A percentile compares a stretch with the other conserved stretches of the same genome.
These are phyloP conservation scores for Uronychia setigera DNA, from an alignment of 73 alveolate species.

Conservation along the genomic window DNA sequence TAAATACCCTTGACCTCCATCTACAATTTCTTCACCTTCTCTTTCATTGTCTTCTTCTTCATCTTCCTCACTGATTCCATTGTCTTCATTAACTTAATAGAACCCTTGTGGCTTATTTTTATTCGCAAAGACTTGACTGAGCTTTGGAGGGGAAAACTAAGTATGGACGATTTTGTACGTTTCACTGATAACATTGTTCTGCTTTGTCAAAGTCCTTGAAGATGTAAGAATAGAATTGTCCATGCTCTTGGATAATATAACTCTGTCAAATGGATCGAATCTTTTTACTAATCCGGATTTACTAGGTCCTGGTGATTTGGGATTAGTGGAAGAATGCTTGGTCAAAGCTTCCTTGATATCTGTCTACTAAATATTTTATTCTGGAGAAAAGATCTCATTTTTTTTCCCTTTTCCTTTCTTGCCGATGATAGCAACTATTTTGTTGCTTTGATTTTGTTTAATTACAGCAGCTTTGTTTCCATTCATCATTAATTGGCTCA, in stretches of 20 bases:
- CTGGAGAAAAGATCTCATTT: too few species aligned
- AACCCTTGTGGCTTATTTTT: neutral
- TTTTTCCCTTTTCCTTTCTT: too few species aligned
- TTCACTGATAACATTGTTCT: constrained; percentile 42
- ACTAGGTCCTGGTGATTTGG: too few species aligned
- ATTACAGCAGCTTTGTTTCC: too few species aligned
- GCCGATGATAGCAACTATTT: too few species aligned
- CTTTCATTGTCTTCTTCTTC: neutral
- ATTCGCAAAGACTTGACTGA: neutral
- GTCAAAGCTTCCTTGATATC: too few species aligned
- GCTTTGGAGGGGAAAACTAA: constrained; percentile 9
- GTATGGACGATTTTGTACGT: constrained; percentile 40
- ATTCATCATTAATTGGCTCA: constrained; percentile 17
- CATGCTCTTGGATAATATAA: constrained; percentile 37
- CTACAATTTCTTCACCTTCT: too few species aligned
- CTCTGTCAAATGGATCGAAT: constrained; percentile 46
- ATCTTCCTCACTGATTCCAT: neutral
- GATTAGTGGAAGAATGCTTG: too few species aligned
- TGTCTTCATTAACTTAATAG: neutral
- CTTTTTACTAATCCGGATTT: too few species aligned
- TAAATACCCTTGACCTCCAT: too few species aligned
- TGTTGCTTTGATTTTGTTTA: too few species aligned
- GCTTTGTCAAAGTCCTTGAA: constrained; percentile 28
- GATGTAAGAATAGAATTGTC: constrained; percentile 46
- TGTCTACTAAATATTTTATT: too few species aligned